These are phyloP conservation scores for Podaxis sp. DNA, from an alignment of 768 basidiomycete genomes.

Conservation along the genomic window DNA sequence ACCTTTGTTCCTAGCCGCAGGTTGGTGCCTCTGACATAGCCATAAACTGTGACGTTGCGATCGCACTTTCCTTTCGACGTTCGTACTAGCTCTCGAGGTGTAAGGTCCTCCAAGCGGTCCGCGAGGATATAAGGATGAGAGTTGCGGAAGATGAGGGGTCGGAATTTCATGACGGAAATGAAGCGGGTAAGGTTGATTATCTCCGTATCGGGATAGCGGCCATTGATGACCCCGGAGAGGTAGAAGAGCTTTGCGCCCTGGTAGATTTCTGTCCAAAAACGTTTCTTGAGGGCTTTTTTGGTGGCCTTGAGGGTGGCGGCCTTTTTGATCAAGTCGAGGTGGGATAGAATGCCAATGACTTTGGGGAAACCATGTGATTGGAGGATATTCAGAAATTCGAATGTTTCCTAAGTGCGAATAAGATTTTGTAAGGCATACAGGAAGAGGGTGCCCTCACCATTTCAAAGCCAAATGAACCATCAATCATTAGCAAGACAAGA, in stretches of 20 bases:
- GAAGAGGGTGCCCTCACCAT: slow-evolving; percentile 64
- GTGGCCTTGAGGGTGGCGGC: slow-evolving; percentile 80
- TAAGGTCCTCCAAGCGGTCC: slow-evolving; percentile 94
- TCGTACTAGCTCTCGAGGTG: slow-evolving; percentile 80
- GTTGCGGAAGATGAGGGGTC: slow-evolving; percentile 95
- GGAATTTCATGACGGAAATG: slow-evolving; percentile 98
- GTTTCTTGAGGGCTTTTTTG: slow-evolving; percentile 94
- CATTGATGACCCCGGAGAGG: slow-evolving; percentile 94
- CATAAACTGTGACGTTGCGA: slow-evolving; percentile 91
- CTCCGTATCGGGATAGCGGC: slow-evolving; percentile 95
- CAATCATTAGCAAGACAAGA: slow-evolving; percentile 95
- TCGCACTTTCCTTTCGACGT: slow-evolving; percentile 85
- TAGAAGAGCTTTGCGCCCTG: slow-evolving; percentile 98
- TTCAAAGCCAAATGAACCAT: slow-evolving; percentile 97
- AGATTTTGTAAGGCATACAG: neutral
- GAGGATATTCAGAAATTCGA: slow-evolving; percentile 96
- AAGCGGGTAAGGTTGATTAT: slow-evolving; percentile 95
- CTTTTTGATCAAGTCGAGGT: slow-evolving; percentile 97
- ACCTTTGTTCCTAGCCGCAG: slow-evolving; percentile 74
- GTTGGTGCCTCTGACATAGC: slow-evolving; percentile 91
- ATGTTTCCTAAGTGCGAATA: slow-evolving; percentile 74
- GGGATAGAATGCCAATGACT: slow-evolving; percentile 94
- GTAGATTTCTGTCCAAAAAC: slow-evolving; percentile 99
- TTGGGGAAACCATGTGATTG: slow-evolving; percentile 98
- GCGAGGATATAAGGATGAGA: slow-evolving; percentile 92